Percentiles rank a stretch among this genome's conserved stretches.
Conservation (phyloP, 2,329 filamentous ascomycete species). For the Penicillium sp. region DNA sequence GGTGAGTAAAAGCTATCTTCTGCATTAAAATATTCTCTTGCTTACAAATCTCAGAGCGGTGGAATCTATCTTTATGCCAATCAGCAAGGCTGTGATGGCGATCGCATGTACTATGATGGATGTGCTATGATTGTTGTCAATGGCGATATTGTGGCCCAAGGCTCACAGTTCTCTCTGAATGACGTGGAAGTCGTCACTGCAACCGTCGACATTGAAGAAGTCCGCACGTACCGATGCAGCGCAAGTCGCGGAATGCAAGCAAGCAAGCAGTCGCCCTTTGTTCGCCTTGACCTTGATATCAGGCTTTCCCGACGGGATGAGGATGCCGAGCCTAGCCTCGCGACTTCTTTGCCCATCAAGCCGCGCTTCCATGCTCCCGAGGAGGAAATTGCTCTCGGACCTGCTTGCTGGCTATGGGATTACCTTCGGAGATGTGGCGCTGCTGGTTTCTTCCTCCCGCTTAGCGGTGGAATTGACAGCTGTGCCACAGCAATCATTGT, state of each 20-base stretch:
- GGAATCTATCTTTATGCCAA: slow-evolving; percentile 62
- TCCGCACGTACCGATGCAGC: slow-evolving; percentile 32
- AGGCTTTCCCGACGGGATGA: slow-evolving; percentile 35
- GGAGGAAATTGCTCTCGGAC: slow-evolving; percentile 65
- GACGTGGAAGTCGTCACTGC: slow-evolving; percentile 67
- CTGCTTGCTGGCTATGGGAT: slow-evolving; percentile 63
- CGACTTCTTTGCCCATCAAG: slow-evolving; percentile 47
- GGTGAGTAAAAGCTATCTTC: neutral
- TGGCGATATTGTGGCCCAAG: slow-evolving; percentile 64
- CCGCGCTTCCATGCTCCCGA: slow-evolving; percentile 61
- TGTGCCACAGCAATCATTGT: slow-evolving; percentile 42
- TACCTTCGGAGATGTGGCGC: slow-evolving; percentile 40
- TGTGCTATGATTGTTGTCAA: slow-evolving; percentile 64
- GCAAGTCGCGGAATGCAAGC: slow-evolving; percentile 37
- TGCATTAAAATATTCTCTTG: neutral
- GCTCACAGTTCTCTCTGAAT: slow-evolving; percentile 63
- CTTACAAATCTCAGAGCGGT: slow-evolving; percentile 27
- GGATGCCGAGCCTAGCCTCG: slow-evolving; percentile 47
- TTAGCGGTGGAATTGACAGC: slow-evolving; percentile 43
- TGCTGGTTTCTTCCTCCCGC: slow-evolving; percentile 41
- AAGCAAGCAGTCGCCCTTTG: slow-evolving; percentile 31
- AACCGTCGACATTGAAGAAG: slow-evolving; percentile 68
- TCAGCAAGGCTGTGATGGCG: slow-evolving; percentile 59
- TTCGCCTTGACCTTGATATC: slow-evolving; percentile 40
- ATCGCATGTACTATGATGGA: slow-evolving; percentile 63